Conservation (phyloP, 805 yeast species). For the Ascoidea rubescens region DNA sequence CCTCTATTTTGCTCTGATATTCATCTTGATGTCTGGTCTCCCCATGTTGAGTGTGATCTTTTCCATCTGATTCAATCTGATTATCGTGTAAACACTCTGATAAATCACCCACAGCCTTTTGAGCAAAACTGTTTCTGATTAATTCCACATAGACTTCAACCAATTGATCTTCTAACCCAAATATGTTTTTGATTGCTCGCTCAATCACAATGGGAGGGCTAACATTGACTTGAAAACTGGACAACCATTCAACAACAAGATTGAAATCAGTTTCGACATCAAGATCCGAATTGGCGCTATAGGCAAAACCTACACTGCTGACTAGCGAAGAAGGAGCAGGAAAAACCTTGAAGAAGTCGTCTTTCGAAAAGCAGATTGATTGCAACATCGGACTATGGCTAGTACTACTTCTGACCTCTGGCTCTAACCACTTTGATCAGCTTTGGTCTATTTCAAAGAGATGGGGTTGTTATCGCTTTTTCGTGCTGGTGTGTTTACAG, state of each 20-base stretch:
- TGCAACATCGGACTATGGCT: too few relatives aligned
- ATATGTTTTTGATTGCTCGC: constrained; percentile 1
- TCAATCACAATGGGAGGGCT: not conserved
- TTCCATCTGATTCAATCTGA: too few relatives aligned
- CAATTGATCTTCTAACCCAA: not conserved
- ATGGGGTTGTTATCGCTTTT: too few relatives aligned
- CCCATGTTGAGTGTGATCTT: not conserved
- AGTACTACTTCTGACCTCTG: too few relatives aligned
- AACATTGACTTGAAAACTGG: not conserved
- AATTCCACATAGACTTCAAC: not conserved
- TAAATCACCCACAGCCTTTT: not conserved
- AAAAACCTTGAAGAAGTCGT: not conserved
- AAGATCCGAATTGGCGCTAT: not conserved
- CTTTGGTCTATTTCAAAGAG: too few relatives aligned
- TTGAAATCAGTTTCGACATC: not conserved
- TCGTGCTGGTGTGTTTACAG: too few relatives aligned
- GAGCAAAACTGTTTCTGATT: not conserved
- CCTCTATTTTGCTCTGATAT: not conserved
- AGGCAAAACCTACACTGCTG: not conserved
- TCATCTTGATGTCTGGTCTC: not conserved
- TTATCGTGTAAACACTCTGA: not conserved
- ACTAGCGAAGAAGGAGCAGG: not conserved
- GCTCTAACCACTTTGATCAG: too few relatives aligned
- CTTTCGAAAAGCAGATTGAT: not conserved
- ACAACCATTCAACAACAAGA: not conserved